Evolutionary conservation across 116 monocot species (phyloP), one percentile per base, ranked within the genome.

Genomic region (Iris pallida): DNA sequence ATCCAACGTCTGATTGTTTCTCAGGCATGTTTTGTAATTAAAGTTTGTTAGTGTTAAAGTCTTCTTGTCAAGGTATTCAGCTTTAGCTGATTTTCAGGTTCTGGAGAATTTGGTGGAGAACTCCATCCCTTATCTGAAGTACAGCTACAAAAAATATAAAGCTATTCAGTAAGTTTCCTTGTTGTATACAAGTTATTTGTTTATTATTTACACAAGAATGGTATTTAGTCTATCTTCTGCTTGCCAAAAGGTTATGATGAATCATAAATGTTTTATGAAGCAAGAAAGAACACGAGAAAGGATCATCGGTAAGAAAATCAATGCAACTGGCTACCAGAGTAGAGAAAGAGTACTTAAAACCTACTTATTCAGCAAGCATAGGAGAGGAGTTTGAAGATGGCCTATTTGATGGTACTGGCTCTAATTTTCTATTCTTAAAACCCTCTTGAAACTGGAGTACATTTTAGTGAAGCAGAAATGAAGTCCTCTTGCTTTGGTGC

Each of bases 301-400:
- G 79, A 64, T 82, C 79, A 44, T 47, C 74, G 64, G 49, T 47
- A 20, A 67, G 16, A 49, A 94, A 87, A 54, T 47, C 76, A 49
- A 52, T 81, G 52, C 76, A 57, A 2, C 68, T 90, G 16, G 59
- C 79, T 73, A 83, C 85, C 16, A 90, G 94, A 71, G 94, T 94
- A 55, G 94, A 94, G 72, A 90, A 90, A 79, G 90, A 94, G 68
- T 94, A 83, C 73, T 71, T 90, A 49, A 94, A 94, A 62, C 94
- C 87, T 64, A 74, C 90, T 67, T 94, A 94, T 63, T 57, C 80
- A 72, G 94, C 94, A 65, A 85, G 87, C 51, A 81, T 94, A 62
- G 94, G 94, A 53, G 81, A 70, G 46, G 77, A 90, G 47, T 79
- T 94, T 71, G 94, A 94, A 81, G 94, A 90, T 80, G 94, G 94